Conservation (phyloP, 2,329 filamentous ascomycete genomes). For the Colletotrichum simmondsii region DNA sequence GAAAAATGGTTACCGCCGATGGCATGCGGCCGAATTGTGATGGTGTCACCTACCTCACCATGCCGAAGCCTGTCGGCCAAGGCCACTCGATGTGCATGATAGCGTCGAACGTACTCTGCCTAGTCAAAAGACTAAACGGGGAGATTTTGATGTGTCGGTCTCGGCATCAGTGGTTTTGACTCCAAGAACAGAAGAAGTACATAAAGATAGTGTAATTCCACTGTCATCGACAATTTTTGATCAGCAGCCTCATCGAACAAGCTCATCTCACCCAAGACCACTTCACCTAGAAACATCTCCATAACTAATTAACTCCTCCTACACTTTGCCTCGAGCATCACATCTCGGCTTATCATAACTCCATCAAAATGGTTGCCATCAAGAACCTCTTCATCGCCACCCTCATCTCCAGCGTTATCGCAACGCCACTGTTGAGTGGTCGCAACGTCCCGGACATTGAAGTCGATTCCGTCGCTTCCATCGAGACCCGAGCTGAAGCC, state of each 20-base stretch:
- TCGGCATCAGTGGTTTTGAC: neutral
- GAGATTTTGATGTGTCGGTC: neutral
- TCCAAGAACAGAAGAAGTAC: neutral
- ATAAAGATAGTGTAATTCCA: neutral
- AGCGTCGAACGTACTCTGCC: neutral
- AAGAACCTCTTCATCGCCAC: slow-evolving; percentile 13
- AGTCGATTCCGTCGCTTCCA: neutral
- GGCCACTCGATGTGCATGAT: neutral
- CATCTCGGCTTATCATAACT: neutral
- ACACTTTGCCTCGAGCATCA: neutral
- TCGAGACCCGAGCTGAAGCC: neutral
- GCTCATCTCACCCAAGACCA: neutral
- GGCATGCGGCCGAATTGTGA: neutral
- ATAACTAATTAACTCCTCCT: too few species aligned
- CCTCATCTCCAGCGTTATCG: slow-evolving; percentile 7
- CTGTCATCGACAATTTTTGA: fast-evolving
- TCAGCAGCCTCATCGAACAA: neutral
- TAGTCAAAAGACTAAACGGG: slow-evolving; percentile 3
- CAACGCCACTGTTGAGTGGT: neutral
- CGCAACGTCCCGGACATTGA: neutral
- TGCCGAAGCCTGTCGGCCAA: neutral
- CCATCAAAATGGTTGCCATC: slow-evolving; percentile 15
- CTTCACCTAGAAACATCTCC: neutral
- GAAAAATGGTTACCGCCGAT: neutral
- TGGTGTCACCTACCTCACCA: too few species aligned